Base-by-base conservation (phyloP, 495 filamentous ascomycete species). In the Talaromyces borbonicus region DNA sequence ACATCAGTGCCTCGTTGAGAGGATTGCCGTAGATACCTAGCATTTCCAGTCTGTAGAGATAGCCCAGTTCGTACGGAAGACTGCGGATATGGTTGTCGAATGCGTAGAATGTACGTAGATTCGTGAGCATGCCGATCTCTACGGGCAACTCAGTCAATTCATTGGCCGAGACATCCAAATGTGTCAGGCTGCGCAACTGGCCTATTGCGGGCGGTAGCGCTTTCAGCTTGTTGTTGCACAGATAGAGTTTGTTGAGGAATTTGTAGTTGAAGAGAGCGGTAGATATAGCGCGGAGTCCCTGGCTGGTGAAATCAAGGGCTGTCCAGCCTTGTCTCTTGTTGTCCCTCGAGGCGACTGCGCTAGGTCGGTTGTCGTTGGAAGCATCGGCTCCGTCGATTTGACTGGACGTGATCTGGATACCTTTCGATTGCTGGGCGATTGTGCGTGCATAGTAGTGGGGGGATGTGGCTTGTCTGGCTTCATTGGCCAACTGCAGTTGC, bases 61-160 rank as follows among this genome's bases (percentile, higher is more conserved):
- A 85, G 2, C 92, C 92, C 48, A 99, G 66, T 59, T 96, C 90
- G 53, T 72, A 80, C 5, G 92, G 93, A 15, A 99, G 73, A 5
- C 73, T 79, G 42, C 74, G 77, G 43, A 99, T 80, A 36, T 83
- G 70, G 60, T 99, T 99, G 61, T 96, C 86, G 58, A 94, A 95
- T 2, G 95, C 67, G 16, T 84, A 66, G 1, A 99, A 73, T 31
- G 77, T 75, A 57, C 81, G 82, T 40, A 99, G 68, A 50, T 84
- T 87, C 31, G 87, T 86, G 49, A 95, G 83, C 89, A 97, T 97
- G 52, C 92, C 93, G 42, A 97, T 78, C 71, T 99, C 90, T 14
- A 85, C 79, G 5, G 92, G 92, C 6, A 99, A 70, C 55, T 85
- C 81, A 6, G 71, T 77, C 18, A 99, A 68, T 14, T 88, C 74